These are phyloP conservation scores for Saccharomycopsis fermentans DNA, from an alignment of 805 yeast genomes.

Conservation along the genomic window DNA sequence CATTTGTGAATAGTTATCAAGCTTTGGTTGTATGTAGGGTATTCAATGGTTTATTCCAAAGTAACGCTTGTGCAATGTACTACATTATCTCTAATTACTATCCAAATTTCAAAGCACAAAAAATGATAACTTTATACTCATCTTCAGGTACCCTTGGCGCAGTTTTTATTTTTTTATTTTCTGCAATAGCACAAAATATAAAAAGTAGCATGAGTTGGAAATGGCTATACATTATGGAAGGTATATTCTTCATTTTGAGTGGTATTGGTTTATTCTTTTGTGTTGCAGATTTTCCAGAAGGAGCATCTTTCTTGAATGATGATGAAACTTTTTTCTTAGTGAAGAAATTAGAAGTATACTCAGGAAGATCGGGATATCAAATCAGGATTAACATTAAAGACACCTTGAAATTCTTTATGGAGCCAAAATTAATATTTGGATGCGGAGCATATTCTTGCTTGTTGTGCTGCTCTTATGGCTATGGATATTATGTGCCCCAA, in stretches of 20 bases:
- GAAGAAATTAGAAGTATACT: conserved; percentile 14
- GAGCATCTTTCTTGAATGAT: conserved; percentile 18
- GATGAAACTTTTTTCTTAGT: conserved; percentile 15
- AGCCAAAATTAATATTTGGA: conserved; percentile 15
- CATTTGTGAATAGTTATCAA: conserved; percentile 12
- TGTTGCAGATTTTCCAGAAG: conserved; percentile 32
- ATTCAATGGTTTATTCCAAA: conserved; percentile 16
- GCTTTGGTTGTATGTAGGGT: conserved; percentile 14
- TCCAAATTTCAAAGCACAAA: conserved; percentile 13
- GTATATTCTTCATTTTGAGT: conserved; percentile 31
- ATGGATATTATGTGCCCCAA: conserved; percentile 15
- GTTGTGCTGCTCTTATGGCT: conserved; percentile 12
- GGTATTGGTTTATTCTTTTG: conserved; percentile 29
- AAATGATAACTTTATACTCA: conserved; percentile 15
- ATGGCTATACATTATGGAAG: conserved; percentile 45
- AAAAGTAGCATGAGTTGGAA: conserved; percentile 35
- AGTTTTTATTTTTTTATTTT: conserved; percentile 5
- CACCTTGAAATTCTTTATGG: conserved; percentile 7
- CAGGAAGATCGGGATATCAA: conserved; percentile 15
- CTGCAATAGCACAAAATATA: conserved; percentile 4
- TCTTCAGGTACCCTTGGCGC: conserved; percentile 15
- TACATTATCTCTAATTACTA: conserved; percentile 17
- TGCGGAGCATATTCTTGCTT: conserved; percentile 10
- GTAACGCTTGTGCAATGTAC: conserved; percentile 16
- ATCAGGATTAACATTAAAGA: conserved; percentile 6